phyloP scores from a whole-genome alignment of 2,329 filamentous ascomycete genomes.

The Tolypocladium tropicale region DNA sequence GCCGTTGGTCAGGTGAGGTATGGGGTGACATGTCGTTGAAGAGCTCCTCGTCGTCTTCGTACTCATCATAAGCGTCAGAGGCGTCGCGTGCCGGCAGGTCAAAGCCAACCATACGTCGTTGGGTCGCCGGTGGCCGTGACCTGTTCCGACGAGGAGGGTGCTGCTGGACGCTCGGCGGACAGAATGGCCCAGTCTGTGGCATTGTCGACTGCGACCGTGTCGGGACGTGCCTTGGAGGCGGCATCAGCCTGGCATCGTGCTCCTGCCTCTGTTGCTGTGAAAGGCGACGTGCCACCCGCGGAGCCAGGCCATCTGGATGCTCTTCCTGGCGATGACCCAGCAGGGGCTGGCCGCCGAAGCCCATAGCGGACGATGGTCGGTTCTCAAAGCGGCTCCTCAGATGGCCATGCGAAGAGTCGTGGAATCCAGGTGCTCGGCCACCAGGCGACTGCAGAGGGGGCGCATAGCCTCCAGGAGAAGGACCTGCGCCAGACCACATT shows the following conservation, averaged over 20 bases:
- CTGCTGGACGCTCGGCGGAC: conserved; percentile 15
- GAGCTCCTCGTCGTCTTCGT: conserved; percentile 22
- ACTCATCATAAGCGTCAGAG: conserved; percentile 12
- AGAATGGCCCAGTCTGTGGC: conserved; percentile 17
- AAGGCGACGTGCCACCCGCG: conserved; percentile 26
- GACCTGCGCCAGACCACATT: conserved; percentile 11
- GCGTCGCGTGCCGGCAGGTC: neutral
- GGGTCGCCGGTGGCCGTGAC: conserved; percentile 18
- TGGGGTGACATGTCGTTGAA: conserved; percentile 29
- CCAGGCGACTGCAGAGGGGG: conserved; percentile 17
- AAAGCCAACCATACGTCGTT: conserved; percentile 21
- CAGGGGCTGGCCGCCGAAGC: conserved; percentile 15
- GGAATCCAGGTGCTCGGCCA: conserved; percentile 18
- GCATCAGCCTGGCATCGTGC: conserved; percentile 37
- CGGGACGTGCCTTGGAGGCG: conserved; percentile 30
- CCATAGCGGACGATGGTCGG: conserved; percentile 29
- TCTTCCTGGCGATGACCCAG: conserved; percentile 26
- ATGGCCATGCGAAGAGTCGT: conserved; percentile 19
- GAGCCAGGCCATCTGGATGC: conserved; percentile 28
- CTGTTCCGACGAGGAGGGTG: conserved; percentile 14
- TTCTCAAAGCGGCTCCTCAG: conserved; percentile 23
- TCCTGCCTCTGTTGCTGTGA: conserved; percentile 31
- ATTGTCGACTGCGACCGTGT: conserved; percentile 23
- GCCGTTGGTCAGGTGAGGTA: conserved; percentile 21
- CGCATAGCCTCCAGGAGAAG: conserved; percentile 14